These are phyloP conservation scores for Aspergillus bridgeri DNA, from an alignment of 495 filamentous ascomycete genomes.

Conservation along the genomic window DNA sequence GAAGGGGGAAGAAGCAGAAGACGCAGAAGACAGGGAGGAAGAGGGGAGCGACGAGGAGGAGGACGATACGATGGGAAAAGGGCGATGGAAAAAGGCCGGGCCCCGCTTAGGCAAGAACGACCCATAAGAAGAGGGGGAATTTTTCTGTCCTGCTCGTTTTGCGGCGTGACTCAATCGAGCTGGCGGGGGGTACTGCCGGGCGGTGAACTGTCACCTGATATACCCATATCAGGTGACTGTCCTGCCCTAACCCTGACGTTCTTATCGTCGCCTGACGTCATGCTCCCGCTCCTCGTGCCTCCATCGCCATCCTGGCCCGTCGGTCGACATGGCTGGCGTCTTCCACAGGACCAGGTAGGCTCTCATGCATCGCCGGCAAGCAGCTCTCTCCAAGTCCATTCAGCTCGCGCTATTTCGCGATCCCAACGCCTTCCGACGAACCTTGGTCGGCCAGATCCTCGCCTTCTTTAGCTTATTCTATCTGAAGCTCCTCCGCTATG, in stretches of 20 bases:
- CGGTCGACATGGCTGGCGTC: too few species aligned
- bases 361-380: constrained; percentile 28
- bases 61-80: constrained; percentile 19
- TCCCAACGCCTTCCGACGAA: constrained; percentile 25
- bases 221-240: too few species aligned
- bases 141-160: constrained; percentile 27
- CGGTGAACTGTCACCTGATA: too few species aligned
- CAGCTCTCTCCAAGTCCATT: constrained; percentile 33
- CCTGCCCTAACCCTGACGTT: too few species aligned
- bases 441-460: constrained; percentile 24
- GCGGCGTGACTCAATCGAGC: constrained; percentile 27
- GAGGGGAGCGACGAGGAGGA: constrained; percentile 11
- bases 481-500: constrained; percentile 32
- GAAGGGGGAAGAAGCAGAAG: too few species aligned
- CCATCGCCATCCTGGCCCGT: too few species aligned
- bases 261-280: too few species aligned
- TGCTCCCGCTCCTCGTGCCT: too few species aligned
- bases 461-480: constrained; percentile 37
- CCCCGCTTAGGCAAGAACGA: constrained; percentile 43
- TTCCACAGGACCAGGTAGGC: too few species aligned
- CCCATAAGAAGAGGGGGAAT: constrained; percentile 40
- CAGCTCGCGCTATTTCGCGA: constrained; percentile 33
- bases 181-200: too few species aligned
- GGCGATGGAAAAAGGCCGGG: constrained; percentile 37
- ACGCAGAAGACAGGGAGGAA: constrained; percentile 11